Conservation (phyloP, 495 filamentous ascomycete genomes). For the Xylaria palmicola region DNA sequence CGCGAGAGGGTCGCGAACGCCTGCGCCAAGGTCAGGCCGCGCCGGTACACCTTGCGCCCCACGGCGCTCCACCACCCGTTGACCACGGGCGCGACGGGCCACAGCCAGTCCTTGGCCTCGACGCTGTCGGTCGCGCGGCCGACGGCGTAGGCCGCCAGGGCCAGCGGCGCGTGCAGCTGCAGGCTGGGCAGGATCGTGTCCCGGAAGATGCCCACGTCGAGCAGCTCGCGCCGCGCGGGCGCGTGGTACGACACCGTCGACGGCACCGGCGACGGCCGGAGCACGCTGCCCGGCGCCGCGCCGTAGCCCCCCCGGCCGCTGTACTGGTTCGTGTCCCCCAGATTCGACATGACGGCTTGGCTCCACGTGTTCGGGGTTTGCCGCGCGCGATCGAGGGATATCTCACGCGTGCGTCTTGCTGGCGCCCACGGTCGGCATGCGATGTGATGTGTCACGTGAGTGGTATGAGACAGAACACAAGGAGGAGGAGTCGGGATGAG, state of each 20-base stretch:
- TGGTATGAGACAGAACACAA: slow-evolving; percentile 5
- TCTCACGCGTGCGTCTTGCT: not conserved
- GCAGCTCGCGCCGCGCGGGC: slow-evolving; percentile 36
- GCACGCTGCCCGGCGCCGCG: not conserved
- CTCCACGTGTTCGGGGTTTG: not conserved
- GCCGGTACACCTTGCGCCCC: slow-evolving; percentile 42
- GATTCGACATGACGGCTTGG: slow-evolving; percentile 6
- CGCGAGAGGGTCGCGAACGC: slow-evolving; percentile 48
- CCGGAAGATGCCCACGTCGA: slow-evolving; percentile 47
- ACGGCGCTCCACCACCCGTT: slow-evolving; percentile 61
- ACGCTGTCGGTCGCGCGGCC: slow-evolving; percentile 48
- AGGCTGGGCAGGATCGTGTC: slow-evolving; percentile 53
- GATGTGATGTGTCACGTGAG: not conserved
- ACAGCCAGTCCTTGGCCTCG: slow-evolving; percentile 58
- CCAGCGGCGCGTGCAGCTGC: slow-evolving; percentile 43
- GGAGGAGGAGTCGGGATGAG: too few relatives aligned
- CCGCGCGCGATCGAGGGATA: not conserved
- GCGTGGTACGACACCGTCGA: slow-evolving; percentile 5
- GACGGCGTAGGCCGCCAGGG: slow-evolving; percentile 46
- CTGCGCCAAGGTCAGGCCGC: slow-evolving; percentile 37
- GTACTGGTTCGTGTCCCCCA: not conserved
- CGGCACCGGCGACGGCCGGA: slow-evolving; percentile 7
- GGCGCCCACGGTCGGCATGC: not conserved
- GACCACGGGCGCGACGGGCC: slow-evolving; percentile 52
- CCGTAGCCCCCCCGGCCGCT: not conserved